Conservation (phyloP, 768 basidiomycete genomes). For the Daedaleopsis sinensis region DNA sequence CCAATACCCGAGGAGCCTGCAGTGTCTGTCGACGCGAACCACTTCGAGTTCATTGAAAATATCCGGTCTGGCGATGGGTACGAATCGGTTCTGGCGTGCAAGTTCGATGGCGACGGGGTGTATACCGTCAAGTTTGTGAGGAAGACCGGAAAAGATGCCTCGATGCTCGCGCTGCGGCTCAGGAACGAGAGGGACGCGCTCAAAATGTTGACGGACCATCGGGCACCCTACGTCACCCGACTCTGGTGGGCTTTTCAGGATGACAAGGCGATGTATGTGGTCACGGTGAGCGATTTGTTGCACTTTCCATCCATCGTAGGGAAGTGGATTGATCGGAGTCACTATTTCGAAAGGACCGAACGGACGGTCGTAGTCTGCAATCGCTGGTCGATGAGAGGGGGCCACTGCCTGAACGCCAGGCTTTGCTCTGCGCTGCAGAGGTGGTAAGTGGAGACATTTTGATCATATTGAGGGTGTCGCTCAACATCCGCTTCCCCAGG, state of each 20-base stretch:
- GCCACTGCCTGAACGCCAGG: conserved; percentile 37
- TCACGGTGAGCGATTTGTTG: conserved; percentile 40
- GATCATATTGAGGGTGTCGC: neutral
- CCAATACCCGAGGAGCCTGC: neutral
- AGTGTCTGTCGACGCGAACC: conserved; percentile 3
- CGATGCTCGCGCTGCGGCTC: neutral
- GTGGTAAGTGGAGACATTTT: conserved; percentile 40
- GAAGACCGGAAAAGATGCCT: conserved; percentile 9
- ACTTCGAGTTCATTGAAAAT: conserved; percentile 16
- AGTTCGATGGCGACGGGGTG: conserved; percentile 2
- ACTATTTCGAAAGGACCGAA: conserved; percentile 2
- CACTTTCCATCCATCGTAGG: conserved; percentile 28
- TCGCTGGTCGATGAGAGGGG: conserved; percentile 28
- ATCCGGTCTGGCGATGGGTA: neutral
- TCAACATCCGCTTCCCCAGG: conserved; percentile 24
- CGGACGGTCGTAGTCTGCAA: conserved; percentile 5
- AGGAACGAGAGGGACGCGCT: conserved; percentile 38
- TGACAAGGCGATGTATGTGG: conserved; percentile 40
- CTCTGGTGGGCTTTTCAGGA: conserved; percentile 46
- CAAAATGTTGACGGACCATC: conserved; percentile 37
- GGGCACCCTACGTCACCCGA: conserved; percentile 41
- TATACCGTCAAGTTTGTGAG: conserved; percentile 21
- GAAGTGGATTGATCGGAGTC: conserved; percentile 25
- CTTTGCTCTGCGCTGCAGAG: conserved; percentile 50
- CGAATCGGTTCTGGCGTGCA: conserved; percentile 17